A percentile compares a stretch with the other conserved stretches of the same genome.
phyloP scores from a whole-genome alignment of 2,329 filamentous ascomycete species.

The Stagonosporopsis tanaceti region DNA sequence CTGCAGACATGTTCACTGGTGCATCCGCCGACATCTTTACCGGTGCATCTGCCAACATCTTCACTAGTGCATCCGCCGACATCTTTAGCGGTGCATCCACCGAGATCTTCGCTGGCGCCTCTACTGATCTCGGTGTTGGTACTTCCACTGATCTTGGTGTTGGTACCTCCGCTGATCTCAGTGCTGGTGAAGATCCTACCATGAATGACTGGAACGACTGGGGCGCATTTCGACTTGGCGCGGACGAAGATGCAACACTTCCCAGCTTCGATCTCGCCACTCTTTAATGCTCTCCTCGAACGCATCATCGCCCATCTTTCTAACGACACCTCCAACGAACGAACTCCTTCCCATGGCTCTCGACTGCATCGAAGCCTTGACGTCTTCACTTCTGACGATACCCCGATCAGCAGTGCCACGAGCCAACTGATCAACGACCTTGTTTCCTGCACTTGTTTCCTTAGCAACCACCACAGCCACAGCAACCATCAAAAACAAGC shows the following conservation, averaged over 20 bases:
- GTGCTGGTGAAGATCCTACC: neutral
- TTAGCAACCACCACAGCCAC: too few relatives aligned
- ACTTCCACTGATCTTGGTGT: neutral
- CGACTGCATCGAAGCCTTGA: neutral
- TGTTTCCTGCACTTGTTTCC: neutral
- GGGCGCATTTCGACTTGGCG: constrained; percentile 28
- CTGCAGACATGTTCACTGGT: neutral
- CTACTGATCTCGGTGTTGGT: too few relatives aligned
- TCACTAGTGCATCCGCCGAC: too few relatives aligned
- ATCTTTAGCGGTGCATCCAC: too few relatives aligned
- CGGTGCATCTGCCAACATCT: too few relatives aligned
- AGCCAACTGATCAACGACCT: neutral
- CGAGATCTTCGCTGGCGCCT: too few relatives aligned
- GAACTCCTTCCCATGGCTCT: neutral
- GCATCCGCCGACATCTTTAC: too few relatives aligned
- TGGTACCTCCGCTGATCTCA: neutral
- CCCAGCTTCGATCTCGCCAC: constrained; percentile 18
- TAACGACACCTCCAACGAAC: neutral
- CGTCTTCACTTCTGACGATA: constrained; percentile 1
- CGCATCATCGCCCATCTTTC: neutral
- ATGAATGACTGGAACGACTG: constrained; percentile 12
- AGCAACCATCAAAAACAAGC: neutral
- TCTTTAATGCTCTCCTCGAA: neutral
- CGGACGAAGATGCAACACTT: constrained; percentile 31
- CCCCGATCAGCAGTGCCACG: neutral